Percentiles rank a stretch among this genome's conserved stretches.
Conservation (phyloP, 768 basidiomycete species). For the Ramaria rubella region DNA sequence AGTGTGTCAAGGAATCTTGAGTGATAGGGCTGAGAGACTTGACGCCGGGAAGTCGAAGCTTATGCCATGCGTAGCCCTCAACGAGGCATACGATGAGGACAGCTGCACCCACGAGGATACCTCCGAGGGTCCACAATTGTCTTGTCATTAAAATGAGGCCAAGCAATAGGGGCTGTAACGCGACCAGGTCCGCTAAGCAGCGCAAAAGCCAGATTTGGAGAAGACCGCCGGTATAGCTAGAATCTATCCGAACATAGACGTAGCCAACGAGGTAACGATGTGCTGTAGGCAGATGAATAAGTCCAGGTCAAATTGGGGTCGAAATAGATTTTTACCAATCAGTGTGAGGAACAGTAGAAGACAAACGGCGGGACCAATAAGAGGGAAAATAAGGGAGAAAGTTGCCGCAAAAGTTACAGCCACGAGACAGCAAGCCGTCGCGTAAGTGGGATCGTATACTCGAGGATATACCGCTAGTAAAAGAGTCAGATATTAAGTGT, state of each 20-base stretch:
- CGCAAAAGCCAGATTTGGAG: conserved; percentile 71
- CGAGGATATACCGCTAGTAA: conserved; percentile 60
- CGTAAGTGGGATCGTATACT: conserved; percentile 63
- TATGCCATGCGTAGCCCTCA: conserved; percentile 49
- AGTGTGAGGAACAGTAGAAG: conserved; percentile 59
- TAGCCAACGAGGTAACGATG: conserved; percentile 76
- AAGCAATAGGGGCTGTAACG: conserved; percentile 67
- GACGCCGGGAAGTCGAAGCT: conserved; percentile 42
- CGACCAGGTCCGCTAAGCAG: conserved; percentile 62
- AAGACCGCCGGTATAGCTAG: conserved; percentile 63
- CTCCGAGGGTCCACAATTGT: conserved; percentile 65
- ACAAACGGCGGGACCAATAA: conserved; percentile 65
- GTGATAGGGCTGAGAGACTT: conserved; percentile 50
- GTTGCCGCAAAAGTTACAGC: conserved; percentile 66
- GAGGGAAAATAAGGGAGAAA: conserved; percentile 69
- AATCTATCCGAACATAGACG: conserved; percentile 65
- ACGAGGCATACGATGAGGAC: conserved; percentile 49
- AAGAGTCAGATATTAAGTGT: neutral
- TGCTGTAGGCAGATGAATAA: conserved; percentile 34
- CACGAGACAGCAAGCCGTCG: conserved; percentile 57
- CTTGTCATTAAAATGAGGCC: conserved; percentile 67
- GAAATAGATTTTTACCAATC: conserved; percentile 47
- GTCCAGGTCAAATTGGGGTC: neutral
- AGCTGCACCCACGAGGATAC: conserved; percentile 52
- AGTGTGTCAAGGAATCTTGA: conserved; percentile 50